phyloP scores from a whole-genome alignment of 139 green algal genomes.

The Micractinium conductrix region DNA sequence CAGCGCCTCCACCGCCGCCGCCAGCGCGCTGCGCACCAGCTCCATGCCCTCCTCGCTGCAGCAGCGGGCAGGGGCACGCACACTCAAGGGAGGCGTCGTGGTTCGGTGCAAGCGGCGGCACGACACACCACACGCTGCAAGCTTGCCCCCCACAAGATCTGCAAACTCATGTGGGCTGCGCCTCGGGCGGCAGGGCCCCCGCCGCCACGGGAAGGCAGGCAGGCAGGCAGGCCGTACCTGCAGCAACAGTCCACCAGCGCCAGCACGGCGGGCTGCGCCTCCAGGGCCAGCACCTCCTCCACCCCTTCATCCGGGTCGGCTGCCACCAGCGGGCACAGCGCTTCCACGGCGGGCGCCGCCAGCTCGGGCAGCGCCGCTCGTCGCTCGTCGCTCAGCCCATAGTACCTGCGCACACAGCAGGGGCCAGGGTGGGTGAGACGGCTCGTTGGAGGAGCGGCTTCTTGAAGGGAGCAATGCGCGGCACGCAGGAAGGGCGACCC shows the following conservation, averaged over 20 bases:
- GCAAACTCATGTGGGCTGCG: no score
- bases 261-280: conserved; percentile 14
- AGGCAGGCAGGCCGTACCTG: neutral
- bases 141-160: no score
- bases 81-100: no score
- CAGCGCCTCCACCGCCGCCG: conserved; percentile 82
- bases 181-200: no score
- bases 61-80: no score
- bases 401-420: conserved; percentile 34
- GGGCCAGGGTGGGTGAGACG: no score
- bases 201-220: no score
- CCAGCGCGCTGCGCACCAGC: conserved; percentile 71
- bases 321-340: conserved; percentile 47
- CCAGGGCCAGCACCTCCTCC: conserved; percentile 26
- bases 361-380: conserved; percentile 70
- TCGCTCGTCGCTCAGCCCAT: conserved; percentile 16
- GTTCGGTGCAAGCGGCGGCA: no score
- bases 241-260: conserved; percentile 44
- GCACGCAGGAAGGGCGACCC: neutral
- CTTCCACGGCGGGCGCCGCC: conserved; percentile 55
- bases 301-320: conserved; percentile 17
- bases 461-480: neutral
- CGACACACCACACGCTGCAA: no score
- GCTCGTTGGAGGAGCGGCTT: no score
- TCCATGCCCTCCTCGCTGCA: conserved; percentile 75